Evolutionary conservation across 768 basidiomycete species (phyloP), one percentile per base, ranked within the genome.

Genomic region (Pleurotus eryngii): DNA sequence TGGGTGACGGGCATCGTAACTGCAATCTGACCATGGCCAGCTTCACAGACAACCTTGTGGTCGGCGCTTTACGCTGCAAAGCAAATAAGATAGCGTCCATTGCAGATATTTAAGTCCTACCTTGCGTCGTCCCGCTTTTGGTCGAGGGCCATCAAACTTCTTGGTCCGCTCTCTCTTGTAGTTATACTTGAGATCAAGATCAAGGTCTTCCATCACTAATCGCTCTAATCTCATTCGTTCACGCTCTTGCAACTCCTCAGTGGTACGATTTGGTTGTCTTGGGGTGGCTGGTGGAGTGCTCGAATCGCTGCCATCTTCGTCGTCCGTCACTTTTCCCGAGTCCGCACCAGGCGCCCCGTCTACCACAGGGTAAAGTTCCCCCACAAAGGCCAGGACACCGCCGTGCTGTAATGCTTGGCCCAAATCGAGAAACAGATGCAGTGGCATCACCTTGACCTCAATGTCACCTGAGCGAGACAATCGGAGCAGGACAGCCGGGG

Each of bases 401-500:
- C 68, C 64, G 62, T 72, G 61, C 58, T 74, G 65, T 49, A 82
- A 61, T 17, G 76, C 61, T 55, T 74, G 67, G 35, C 70, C 79
- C 46, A 92, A 72, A 67, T 95, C 92, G 24, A 90, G 51, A 64
- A 92, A 91, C n/a, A 89, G 42, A 64, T 94, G 92, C 8, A 95
- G 63, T 8, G 93, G 88, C 8, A 74, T 73, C 6, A 82, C 49
- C n/a, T 67, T 65, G n/a, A 83, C 64, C 26, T 79, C 73, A 4
- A 20, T 39, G 38, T 20, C 38, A 9, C 42, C 51, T 11, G 27
- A 18, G 8, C 24, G 51, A 22, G 51, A 40, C 18, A 54, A 4
- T 6, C 39, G 37, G 15, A 54, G 17, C 39, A 43, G 51, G 20
- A 54, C 37, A 22, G 18, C 51, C 14, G 49, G 30, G 17, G 15